These are phyloP conservation scores for Hypoxylon crocopeplum DNA, from an alignment of 495 filamentous ascomycete genomes.

Conservation along the genomic window DNA sequence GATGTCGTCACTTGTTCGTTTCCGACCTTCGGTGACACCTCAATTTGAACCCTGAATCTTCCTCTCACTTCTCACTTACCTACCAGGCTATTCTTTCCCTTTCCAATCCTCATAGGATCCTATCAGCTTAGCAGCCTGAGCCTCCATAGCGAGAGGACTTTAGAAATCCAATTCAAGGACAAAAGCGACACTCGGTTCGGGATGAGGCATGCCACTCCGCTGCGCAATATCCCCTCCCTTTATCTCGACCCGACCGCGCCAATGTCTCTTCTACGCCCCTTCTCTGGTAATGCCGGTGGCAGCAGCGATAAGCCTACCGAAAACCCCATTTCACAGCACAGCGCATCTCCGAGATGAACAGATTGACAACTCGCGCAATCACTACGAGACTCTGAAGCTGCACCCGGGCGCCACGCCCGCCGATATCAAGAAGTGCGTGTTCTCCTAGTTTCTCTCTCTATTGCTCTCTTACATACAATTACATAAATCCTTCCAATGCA, in stretches of 20 bases:
- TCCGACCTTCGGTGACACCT: conserved; percentile 8
- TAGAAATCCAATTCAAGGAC: background rate
- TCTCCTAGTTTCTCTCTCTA: background rate
- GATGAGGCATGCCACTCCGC: conserved; percentile 37
- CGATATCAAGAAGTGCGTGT: conserved; percentile 82
- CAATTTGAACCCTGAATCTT: background rate
- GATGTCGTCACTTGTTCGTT: conserved; percentile 21
- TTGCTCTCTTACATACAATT: conserved; percentile 1
- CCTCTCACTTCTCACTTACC: background rate
- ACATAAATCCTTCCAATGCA: conserved; percentile 17
- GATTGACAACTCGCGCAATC: conserved; percentile 53
- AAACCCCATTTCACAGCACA: conserved; percentile 17
- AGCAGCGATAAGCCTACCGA: background rate
- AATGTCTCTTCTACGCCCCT: conserved; percentile 13
- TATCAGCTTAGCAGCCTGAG: background rate
- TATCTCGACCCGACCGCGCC: conserved; percentile 16
- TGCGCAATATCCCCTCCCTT: conserved; percentile 17
- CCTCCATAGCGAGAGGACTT: background rate
- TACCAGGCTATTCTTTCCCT: background rate
- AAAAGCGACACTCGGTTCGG: conserved; percentile 13
- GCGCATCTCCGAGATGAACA: conserved; percentile 34
- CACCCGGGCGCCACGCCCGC: conserved; percentile 67
- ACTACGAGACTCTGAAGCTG: conserved; percentile 86
- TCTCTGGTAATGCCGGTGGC: background rate
- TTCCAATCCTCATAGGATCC: background rate